A percentile compares a stretch with the other conserved stretches of the same genome.
These are phyloP conservation scores for Populus deltoides DNA, from an alignment of 345 rosid species.

Conservation along the genomic window DNA sequence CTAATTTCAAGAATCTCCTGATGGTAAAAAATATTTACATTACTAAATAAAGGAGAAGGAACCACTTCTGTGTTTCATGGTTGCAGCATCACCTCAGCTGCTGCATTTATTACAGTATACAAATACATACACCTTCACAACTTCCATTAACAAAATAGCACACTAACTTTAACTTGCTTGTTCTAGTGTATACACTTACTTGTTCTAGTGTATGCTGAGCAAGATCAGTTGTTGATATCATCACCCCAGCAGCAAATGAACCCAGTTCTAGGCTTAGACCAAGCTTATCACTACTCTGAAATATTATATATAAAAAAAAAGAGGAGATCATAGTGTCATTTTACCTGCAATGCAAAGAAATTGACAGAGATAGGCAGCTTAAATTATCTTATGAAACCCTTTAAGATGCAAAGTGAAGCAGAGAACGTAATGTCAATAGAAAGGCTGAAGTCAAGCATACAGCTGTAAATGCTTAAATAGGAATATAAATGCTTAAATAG, in stretches of 20 bases:
- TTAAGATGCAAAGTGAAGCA: neutral
- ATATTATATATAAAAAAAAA: slow-evolving; percentile 11
- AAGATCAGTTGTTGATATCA: slow-evolving; percentile 97
- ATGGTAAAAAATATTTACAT: neutral
- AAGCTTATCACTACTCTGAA: slow-evolving; percentile 97
- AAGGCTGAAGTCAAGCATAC: too few relatives aligned
- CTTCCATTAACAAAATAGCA: neutral
- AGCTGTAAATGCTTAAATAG: too few relatives aligned
- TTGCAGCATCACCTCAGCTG: neutral
- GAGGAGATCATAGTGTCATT: neutral
- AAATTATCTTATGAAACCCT: neutral
- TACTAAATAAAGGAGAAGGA: neutral
- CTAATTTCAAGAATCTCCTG: neutral
- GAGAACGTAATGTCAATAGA: too few relatives aligned
- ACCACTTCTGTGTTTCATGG: neutral
- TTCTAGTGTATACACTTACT: slow-evolving; percentile 84
- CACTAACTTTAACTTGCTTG: slow-evolving; percentile 46
- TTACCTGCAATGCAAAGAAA: neutral
- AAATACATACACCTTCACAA: neutral
- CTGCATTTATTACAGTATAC: neutral
- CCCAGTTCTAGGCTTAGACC: slow-evolving; percentile 97
- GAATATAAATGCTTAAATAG: too few relatives aligned
- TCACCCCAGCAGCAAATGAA: slow-evolving; percentile 97
- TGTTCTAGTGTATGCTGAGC: slow-evolving; percentile 94
- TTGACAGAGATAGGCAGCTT: neutral